A percentile compares a stretch with the other conserved stretches of the same genome.
Evolutionary conservation across 2,329 filamentous ascomycete species (phyloP).

Genomic region (Xylaria sp.): DNA sequence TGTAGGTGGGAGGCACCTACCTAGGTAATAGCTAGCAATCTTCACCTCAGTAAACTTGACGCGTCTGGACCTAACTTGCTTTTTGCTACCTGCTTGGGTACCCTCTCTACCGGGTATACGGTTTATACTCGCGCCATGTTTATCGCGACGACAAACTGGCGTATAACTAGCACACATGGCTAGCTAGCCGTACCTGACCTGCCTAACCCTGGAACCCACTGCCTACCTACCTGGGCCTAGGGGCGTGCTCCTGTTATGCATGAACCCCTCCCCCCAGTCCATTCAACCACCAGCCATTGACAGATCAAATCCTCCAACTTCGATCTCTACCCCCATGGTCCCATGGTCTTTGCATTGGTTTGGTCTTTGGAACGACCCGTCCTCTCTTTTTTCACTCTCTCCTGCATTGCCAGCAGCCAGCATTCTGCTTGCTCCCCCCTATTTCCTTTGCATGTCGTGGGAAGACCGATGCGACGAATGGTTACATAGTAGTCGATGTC

Average conservation of each 20-base stretch:
- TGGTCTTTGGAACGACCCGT: conserved; percentile 26
- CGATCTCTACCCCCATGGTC: conserved; percentile 29
- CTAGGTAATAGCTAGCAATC: too few species aligned
- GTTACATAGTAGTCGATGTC: conserved; percentile 11
- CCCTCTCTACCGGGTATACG: neutral
- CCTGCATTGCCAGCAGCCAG: conserved; percentile 25
- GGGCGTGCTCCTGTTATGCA: conserved; percentile 33
- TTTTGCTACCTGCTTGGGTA: neutral
- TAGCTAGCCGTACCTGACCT: conserved; percentile 1
- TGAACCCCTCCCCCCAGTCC: conserved; percentile 34
- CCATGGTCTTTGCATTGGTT: conserved; percentile 31
- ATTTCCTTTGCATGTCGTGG: conserved; percentile 27
- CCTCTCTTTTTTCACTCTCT: conserved; percentile 30
- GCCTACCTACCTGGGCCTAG: conserved; percentile 26
- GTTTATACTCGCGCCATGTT: too few species aligned
- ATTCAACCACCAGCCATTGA: conserved; percentile 22
- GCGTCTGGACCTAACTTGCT: neutral
- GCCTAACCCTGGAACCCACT: conserved; percentile 2
- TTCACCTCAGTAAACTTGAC: neutral
- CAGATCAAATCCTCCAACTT: conserved; percentile 30
- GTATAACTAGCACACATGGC: too few species aligned
- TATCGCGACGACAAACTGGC: too few species aligned
- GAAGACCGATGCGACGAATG: conserved; percentile 17
- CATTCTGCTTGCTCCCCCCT: conserved; percentile 34
- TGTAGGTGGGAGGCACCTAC: neutral